Base-by-base conservation (phyloP, 2,329 filamentous ascomycete species). In the Penicillium palitans region DNA sequence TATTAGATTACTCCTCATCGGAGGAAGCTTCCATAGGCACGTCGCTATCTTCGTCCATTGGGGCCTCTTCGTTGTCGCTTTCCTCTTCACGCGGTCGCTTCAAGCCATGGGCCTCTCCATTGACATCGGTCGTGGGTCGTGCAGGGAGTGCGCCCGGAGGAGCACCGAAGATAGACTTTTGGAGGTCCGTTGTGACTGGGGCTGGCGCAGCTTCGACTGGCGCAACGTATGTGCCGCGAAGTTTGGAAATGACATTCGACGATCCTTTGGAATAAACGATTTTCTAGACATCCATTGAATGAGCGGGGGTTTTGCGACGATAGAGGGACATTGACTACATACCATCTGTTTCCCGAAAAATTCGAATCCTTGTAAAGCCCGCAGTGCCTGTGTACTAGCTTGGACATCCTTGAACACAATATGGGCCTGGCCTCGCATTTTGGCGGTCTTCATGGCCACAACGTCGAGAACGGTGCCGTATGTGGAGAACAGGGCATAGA, bases 361-460 rank as follows among this genome's bases (percentile, higher is more conserved):
- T 2, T 90, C 85, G 69, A 91, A 90, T 2, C 90, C 91, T 67
- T 98, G 89, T 48, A 97, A 80, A 12, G 90, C 87, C 64, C 93
- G 83, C 91, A 99, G 91, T 2, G 95, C 95, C 72, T 96, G 91
- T 25, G 93, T 96, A 52, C 92, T 91, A n/a, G 91, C 87, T 66
- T 96, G 90, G 35, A 93, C 82, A 73, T 99, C 93, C 58, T 90
- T 86, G 74, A 92, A 98, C 15, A 95, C 90, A 60, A 99, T 81
- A 71, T 98, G 95, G 61, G 95, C 95, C 77, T 99, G 95, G 3
- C 95, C 95, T 50, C 95, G 89, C 93, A 98, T 97, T 78, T 91
- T 91, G 74, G 83, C 83, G 1, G 91, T 96, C 79, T 92, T 96
- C 67, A 97, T 81, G 31, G 91, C 90, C 49, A 97, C 90, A 21